Base-by-base conservation (phyloP, 129 eudicot species). In the Solidago caesia region DNA sequence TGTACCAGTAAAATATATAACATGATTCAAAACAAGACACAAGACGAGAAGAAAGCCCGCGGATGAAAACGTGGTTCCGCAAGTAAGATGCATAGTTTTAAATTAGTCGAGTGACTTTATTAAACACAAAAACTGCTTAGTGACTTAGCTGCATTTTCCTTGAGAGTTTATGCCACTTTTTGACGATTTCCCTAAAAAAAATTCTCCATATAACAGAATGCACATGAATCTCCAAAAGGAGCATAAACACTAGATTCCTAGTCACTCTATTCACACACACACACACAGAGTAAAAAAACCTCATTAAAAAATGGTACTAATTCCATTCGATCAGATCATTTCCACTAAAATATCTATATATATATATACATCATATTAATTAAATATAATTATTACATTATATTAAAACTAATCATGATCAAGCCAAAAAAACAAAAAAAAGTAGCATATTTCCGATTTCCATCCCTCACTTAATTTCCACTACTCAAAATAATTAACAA, bases 191-290 rank as follows among this genome's bases (percentile, higher is more conserved):
- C 55, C 8, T 25, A 25, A 72, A 43, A 72, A 42, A 33, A 33
- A 33, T 33, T 33, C 3, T 33, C 39, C 39, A 33, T 33, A 71
- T 43, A 55, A 56, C 42, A 56, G 25, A 21, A 56, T n/a, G 41
- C 53, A 44, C 56, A 10, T 8, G 16, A 72, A 61, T 59, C 68
- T 59, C 58, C 58, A 59, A 72, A 44, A 49, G 51, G 48, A 58
- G 39, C 27, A 46, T 26, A 12, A 62, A 41, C 6, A 57, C 26
- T 29, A 27, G 41, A 41, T 41, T 53, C 41, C 63, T 15, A 71
- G 21, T 71, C 26, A 29, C 46, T 51, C 14, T 58, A 44, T 73
- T 64, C 69, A 29, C 46, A 26, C 13, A 51, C 57, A 16, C 51
- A 46, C 39, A 33, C 39, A 15, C 27, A 56, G 29, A 56, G 39